phyloP scores from a whole-genome alignment of 2,329 filamentous ascomycete species.

The Fusarium paranaense region DNA sequence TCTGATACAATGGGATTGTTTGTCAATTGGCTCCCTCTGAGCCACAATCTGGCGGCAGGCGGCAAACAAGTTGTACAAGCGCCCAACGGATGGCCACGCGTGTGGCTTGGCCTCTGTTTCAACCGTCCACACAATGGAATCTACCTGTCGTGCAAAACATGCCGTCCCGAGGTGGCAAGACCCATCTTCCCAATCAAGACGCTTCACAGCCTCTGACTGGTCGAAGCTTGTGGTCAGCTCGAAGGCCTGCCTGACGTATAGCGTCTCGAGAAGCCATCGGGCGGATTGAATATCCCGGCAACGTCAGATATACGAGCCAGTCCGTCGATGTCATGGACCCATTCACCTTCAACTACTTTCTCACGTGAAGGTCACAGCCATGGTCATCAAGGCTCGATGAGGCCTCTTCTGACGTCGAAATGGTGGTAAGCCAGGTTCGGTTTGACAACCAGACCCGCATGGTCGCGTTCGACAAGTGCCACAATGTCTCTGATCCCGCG shows the following conservation, averaged over 20 bases:
- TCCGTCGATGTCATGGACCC: not conserved
- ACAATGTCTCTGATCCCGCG: constrained; percentile 11
- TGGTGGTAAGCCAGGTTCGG: constrained; percentile 6
- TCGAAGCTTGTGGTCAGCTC: constrained; percentile 13
- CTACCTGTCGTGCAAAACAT: constrained; percentile 2
- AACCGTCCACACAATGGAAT: constrained; percentile 23
- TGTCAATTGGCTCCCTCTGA: not conserved
- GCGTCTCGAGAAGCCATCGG: constrained; percentile 17
- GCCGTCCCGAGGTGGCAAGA: constrained; percentile 27
- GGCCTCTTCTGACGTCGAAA: constrained; percentile 20
- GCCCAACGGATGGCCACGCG: constrained; percentile 3
- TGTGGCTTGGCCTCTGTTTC: constrained; percentile 27
- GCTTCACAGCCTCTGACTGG: constrained; percentile 38
- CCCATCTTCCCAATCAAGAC: constrained; percentile 26
- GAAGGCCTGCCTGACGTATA: constrained; percentile 30
- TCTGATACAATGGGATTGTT: not conserved
- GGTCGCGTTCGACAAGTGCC: constrained; percentile 1
- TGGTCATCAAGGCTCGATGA: not conserved
- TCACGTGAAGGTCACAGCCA: not conserved
- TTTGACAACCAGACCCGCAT: constrained; percentile 4
- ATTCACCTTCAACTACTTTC: not conserved
- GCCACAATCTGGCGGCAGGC: not conserved
- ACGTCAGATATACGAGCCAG: constrained; percentile 16
- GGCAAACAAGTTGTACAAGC: not conserved
- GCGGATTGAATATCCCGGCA: constrained; percentile 11